Evolutionary conservation across 108 stramenopile genomes (phyloP).

Genomic region (Skeletonema costatum): DNA sequence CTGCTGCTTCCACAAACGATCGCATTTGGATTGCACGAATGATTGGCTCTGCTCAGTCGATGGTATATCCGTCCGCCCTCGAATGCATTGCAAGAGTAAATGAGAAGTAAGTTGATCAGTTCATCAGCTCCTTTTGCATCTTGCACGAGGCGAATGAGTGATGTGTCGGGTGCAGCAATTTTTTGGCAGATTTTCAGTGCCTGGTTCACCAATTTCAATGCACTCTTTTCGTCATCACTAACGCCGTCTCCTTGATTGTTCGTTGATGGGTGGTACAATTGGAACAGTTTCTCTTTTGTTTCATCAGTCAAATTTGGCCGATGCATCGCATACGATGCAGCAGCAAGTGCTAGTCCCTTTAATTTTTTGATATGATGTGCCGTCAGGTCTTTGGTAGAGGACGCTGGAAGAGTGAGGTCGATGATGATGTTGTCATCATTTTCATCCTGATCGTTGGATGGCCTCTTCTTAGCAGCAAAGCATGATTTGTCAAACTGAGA

Average conservation of each 20-base stretch:
- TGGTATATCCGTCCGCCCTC: slow-evolving; percentile 80
- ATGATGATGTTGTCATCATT: not conserved
- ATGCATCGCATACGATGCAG: slow-evolving; percentile 43
- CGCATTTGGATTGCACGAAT: slow-evolving; percentile 83
- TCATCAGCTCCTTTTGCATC: slow-evolving; percentile 25
- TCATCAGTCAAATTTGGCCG: slow-evolving; percentile 13
- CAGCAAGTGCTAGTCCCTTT: slow-evolving; percentile 70
- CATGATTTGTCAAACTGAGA: slow-evolving; percentile 21
- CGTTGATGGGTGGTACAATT: slow-evolving; percentile 59
- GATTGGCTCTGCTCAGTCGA: slow-evolving; percentile 65
- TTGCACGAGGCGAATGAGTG: slow-evolving; percentile 18
- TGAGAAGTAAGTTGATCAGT: slow-evolving; percentile 47
- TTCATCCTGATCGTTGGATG: slow-evolving; percentile 8
- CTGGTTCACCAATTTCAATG: slow-evolving; percentile 45
- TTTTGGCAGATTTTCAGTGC: slow-evolving; percentile 52
- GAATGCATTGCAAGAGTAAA: slow-evolving; percentile 85
- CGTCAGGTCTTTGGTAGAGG: slow-evolving; percentile 5
- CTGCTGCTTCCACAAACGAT: slow-evolving; percentile 41
- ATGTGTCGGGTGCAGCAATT: slow-evolving; percentile 21
- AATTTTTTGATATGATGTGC: slow-evolving; percentile 42
- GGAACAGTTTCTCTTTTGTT: slow-evolving; percentile 33
- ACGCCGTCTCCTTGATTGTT: slow-evolving; percentile 12
- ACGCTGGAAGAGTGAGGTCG: slow-evolving; percentile 29
- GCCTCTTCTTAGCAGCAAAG: slow-evolving; percentile 1
- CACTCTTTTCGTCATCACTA: slow-evolving; percentile 36